phyloP scores from a whole-genome alignment of 2,329 filamentous ascomycete species.

The Fusarium citri region DNA sequence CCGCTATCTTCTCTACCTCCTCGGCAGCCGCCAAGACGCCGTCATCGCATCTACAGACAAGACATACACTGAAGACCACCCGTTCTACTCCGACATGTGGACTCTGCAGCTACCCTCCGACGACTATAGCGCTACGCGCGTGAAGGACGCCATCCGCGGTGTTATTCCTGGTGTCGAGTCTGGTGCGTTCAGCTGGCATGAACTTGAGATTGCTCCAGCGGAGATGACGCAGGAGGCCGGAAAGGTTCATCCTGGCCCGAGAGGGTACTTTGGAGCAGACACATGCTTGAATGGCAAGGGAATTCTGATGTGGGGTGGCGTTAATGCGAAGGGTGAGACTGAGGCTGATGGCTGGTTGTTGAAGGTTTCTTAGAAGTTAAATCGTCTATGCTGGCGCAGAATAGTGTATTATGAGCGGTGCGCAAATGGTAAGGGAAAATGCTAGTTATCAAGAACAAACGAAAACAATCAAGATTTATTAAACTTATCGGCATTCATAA shows the following conservation, averaged over 20 bases:
- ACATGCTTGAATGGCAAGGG: conserved; percentile 25
- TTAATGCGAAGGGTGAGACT: conserved; percentile 39
- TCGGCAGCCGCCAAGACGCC: conserved; percentile 32
- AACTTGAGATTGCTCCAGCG: conserved; percentile 32
- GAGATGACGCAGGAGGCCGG: conserved; percentile 34
- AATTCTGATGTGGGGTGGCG: conserved; percentile 35
- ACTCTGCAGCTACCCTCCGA: conserved; percentile 29
- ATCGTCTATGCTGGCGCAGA: not conserved
- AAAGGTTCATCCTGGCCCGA: conserved; percentile 38
- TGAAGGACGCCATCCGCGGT: conserved; percentile 31
- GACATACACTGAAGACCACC: conserved; percentile 19
- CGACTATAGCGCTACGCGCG: conserved; percentile 13
- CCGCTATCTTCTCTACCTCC: conserved; percentile 32
- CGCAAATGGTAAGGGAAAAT: too few relatives aligned
- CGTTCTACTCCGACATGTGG: conserved; percentile 40
- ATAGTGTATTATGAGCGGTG: not conserved
- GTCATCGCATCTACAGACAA: conserved; percentile 11
- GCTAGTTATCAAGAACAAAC: not conserved
- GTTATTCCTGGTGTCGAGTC: conserved; percentile 23
- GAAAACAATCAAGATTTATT: not conserved
- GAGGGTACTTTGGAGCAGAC: conserved; percentile 37
- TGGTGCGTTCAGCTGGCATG: conserved; percentile 36
- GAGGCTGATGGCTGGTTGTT: conserved; percentile 39
- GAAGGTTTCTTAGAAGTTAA: conserved; percentile 19
- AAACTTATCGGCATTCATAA: too few relatives aligned